These are phyloP conservation scores for Rhizopus delemar DNA, from an alignment of 371 early-diverging fungal genomes.

Conservation along the genomic window DNA sequence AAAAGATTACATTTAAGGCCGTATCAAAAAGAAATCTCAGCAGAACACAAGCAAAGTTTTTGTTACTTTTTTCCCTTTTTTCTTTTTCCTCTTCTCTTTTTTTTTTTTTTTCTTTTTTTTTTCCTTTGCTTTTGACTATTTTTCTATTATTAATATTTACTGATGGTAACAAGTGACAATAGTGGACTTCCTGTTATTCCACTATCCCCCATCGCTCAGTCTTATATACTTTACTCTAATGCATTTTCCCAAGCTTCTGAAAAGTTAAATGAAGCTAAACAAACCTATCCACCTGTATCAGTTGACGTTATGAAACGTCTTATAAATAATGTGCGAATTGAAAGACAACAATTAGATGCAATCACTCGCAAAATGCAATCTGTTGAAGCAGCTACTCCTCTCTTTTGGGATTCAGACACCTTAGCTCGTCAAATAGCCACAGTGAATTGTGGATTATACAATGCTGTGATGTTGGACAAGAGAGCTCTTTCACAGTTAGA, in stretches of 20 bases:
- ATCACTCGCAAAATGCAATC: slow-evolving; percentile 53
- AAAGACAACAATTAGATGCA: slow-evolving; percentile 42
- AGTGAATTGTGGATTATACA: slow-evolving; percentile 55
- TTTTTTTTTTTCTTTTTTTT: background rate
- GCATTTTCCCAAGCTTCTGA: slow-evolving; percentile 25
- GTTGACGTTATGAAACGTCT: slow-evolving; percentile 19
- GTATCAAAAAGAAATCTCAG: background rate
- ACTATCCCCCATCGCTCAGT: slow-evolving; percentile 30
- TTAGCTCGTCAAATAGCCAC: slow-evolving; percentile 63
- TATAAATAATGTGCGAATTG: slow-evolving; percentile 21
- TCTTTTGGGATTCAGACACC: slow-evolving; percentile 58
- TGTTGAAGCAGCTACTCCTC: slow-evolving; percentile 46
- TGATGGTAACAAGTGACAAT: slow-evolving; percentile 1
- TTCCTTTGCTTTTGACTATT: background rate
- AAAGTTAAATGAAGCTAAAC: slow-evolving; percentile 28
- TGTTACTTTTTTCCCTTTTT: background rate
- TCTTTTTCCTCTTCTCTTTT: slow-evolving; percentile 1
- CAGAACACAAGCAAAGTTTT: background rate
- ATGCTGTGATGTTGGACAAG: slow-evolving; percentile 50
- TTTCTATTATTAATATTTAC: background rate
- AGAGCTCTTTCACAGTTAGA: slow-evolving; percentile 26
- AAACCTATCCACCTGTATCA: slow-evolving; percentile 20
- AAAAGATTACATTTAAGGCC: no score
- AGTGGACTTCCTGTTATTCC: slow-evolving; percentile 29
- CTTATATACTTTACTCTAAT: slow-evolving; percentile 24